Conservation (phyloP, 352 stramenopile species). For the Detonula confervacea region DNA sequence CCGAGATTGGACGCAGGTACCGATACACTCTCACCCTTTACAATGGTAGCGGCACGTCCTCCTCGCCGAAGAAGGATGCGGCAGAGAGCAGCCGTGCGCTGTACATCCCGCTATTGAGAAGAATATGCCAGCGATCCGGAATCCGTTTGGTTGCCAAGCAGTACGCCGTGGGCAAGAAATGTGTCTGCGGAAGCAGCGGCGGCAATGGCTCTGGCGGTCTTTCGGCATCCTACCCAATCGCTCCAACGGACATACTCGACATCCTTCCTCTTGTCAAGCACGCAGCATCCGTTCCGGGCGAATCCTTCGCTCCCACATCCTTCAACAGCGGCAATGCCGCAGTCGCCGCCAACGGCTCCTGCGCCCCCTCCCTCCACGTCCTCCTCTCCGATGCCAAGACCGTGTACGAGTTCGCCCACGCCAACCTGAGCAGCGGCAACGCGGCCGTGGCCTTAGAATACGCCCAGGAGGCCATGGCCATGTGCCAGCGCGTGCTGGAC, state of each 20-base stretch:
- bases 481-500: constrained; percentile 94
- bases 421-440: constrained; percentile 79
- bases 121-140: constrained; percentile 92
- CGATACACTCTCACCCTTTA: constrained; percentile 75
- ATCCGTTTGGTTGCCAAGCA: constrained; percentile 90
- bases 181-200: constrained; percentile 51
- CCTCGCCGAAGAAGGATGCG: constrained; percentile 22
- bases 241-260: constrained; percentile 90
- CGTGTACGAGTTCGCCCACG: constrained; percentile 87
- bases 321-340: constrained; percentile 38
- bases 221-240: constrained; percentile 86
- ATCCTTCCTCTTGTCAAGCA: constrained; percentile 94
- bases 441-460: constrained; percentile 63
- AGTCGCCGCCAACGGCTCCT: too few relatives aligned
- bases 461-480: constrained; percentile 87
- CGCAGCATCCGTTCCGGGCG: constrained; percentile 73
- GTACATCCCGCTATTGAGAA: constrained; percentile 88
- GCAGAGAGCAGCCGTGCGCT: constrained; percentile 43
- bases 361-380: constrained; percentile 63
- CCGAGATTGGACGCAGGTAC: constrained; percentile 76
- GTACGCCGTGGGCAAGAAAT: constrained; percentile 89
- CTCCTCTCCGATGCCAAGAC: constrained; percentile 73
- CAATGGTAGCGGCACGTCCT: constrained; percentile 40
- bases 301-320: constrained; percentile 71
- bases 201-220: constrained; percentile 44